Conservation (phyloP, 2,329 filamentous ascomycete species). For the Sarocladiaceae sp. region DNA sequence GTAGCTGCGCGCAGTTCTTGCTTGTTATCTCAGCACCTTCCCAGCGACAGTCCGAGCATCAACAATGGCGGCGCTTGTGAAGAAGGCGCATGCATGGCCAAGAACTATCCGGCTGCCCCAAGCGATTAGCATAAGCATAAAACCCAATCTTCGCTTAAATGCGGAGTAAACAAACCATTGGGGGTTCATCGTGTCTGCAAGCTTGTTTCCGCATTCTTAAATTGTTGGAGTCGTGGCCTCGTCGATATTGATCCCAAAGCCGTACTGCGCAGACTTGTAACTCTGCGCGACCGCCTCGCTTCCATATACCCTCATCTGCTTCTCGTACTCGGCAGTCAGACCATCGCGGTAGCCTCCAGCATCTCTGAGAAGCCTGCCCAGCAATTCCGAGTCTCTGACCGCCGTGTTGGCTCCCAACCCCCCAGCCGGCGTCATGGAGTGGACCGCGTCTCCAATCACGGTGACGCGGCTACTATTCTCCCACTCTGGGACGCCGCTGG, state of each 20-base stretch:
- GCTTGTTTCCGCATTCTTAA: not conserved
- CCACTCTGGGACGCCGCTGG: slow-evolving; percentile 57
- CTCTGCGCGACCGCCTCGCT: slow-evolving; percentile 52
- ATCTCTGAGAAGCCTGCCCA: slow-evolving; percentile 47
- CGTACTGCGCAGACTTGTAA: slow-evolving; percentile 40
- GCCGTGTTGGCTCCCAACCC: slow-evolving; percentile 29
- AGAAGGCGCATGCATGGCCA: no score
- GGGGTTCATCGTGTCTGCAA: no score
- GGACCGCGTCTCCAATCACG: slow-evolving; percentile 45
- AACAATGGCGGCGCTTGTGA: no score
- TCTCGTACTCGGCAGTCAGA: slow-evolving; percentile 53
- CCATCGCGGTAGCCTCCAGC: slow-evolving; percentile 50
- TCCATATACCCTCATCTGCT: slow-evolving; percentile 57
- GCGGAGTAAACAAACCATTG: no score
- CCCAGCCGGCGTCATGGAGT: slow-evolving; percentile 12
- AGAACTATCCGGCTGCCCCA: no score
- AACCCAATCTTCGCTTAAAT: no score
- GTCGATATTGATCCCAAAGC: slow-evolving; percentile 44
- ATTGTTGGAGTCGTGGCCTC: slow-evolving; percentile 26
- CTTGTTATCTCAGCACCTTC: no score
- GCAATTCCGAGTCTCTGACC: slow-evolving; percentile 48
- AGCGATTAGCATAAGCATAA: no score
- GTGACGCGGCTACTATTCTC: slow-evolving; percentile 53
- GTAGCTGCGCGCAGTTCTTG: no score
- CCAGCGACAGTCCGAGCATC: no score